Evolutionary conservation across 2,329 filamentous ascomycete genomes (phyloP), one percentile per base, ranked within the genome.

Genomic region (Colletotrichum cordylinicola): DNA sequence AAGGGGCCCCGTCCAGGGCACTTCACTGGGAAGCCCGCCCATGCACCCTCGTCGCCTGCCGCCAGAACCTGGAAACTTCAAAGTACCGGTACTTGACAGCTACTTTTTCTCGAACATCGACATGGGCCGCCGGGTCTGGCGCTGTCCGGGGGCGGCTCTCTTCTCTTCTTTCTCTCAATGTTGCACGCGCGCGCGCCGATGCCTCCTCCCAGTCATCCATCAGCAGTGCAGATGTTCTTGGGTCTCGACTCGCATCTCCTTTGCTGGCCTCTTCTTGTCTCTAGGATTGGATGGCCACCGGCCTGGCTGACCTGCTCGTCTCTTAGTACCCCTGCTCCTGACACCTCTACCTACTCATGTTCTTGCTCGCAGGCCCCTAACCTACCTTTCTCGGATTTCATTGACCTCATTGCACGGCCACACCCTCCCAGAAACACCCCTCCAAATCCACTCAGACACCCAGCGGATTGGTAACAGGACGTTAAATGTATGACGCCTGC

Each of bases 401-500:
- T 76, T 77, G 72, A 76, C 75, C 72, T 76, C 75, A 76, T 77
- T 65, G 72, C 72, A 72, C 62, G 71, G 71, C 75, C 72, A 71
- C 75, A 77, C 74, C 74, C 60, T 67, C 71, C 65, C 74, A 64
- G 60, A 74, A 35, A 62, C 74, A 66, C 65, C 71, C 73, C 73
- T 73, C 73, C 73, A 43, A 68, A 61, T 35, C 73, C 65, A 62
- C 31, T 72, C 70, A 67, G 52, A 55, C 61, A 72, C 71, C 70
- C 74, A 62, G 74, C 74, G 66, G 39, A 70, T 76, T 75, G 74
- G 71, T 76, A 76, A 75, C 70, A 66, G 48, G 65, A 70, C 72
- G 71, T 76, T 76, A 76, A 75, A 75, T 76, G 74, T 76, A 76
- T 76, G 74, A 76, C 74, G 74, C 74, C 72, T 75, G 70, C 70